These are phyloP conservation scores for Cucumis cinereus DNA, from an alignment of 306 rosid species.

Conservation along the genomic window DNA sequence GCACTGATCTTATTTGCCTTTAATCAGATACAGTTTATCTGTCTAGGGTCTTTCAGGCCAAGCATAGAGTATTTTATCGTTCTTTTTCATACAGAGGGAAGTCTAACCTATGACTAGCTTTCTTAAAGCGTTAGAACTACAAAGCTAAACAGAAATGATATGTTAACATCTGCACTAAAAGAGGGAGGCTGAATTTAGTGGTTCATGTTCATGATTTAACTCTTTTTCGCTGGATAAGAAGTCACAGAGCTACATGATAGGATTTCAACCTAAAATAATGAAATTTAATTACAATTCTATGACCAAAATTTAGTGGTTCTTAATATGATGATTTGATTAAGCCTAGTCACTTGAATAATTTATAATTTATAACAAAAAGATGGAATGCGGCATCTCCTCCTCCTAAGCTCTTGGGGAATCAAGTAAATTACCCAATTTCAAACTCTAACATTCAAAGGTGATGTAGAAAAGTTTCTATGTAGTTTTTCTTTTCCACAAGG, in stretches of 20 bases:
- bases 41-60: background rate
- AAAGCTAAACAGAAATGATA: background rate
- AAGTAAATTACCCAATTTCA: background rate
- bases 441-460: background rate
- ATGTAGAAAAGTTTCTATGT: background rate
- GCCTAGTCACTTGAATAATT: background rate
- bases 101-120: background rate
- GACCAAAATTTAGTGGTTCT: background rate
- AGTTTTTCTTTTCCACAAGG: background rate
- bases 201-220: background rate
- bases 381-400: background rate
- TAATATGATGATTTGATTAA: background rate
- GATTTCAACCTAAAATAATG: background rate
- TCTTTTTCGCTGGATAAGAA: background rate
- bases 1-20: constrained; percentile 7
- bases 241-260: background rate
- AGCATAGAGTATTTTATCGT: background rate
- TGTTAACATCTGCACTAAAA: background rate
- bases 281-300: too few species aligned
- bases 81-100: background rate
- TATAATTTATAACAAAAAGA: background rate
- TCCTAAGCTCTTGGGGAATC: background rate
- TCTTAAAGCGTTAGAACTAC: background rate
- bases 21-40: background rate
- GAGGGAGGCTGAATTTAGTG: background rate